These are phyloP conservation scores for Yamadazyma kitorensis DNA, from an alignment of 805 yeast species.

Conservation along the genomic window DNA sequence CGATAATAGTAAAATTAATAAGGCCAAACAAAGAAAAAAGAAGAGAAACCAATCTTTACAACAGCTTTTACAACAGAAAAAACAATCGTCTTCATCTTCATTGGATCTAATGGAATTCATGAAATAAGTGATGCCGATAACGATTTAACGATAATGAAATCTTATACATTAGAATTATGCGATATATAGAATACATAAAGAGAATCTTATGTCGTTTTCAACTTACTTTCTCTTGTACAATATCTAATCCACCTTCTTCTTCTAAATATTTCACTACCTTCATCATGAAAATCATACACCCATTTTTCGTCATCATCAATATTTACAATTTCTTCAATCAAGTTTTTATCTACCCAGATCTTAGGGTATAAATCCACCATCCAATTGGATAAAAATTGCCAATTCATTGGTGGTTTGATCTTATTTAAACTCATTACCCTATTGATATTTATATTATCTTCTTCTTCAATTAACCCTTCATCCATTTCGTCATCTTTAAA, in stretches of 20 bases:
- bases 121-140: conserved; percentile 17
- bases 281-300: conserved; percentile 64
- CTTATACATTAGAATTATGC: not conserved
- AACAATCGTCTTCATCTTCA: conserved; percentile 28
- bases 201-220: not conserved
- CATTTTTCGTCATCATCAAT: conserved; percentile 78
- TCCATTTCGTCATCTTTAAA: conserved; percentile 14
- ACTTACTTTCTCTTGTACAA: conserved; percentile 6
- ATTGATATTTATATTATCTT: conserved; percentile 13
- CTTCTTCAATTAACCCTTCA: conserved; percentile 15
- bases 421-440: conserved; percentile 18
- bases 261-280: conserved; percentile 40
- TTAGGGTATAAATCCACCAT: conserved; percentile 59
- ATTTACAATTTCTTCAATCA: conserved; percentile 49
- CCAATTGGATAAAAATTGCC: conserved; percentile 63
- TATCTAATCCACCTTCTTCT: conserved; percentile 66
- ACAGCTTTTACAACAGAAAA: conserved; percentile 41
- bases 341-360: conserved; percentile 57
- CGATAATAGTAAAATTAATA: conserved; percentile 12
- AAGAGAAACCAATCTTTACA: conserved; percentile 44
- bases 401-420: conserved; percentile 57
- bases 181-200: no score
- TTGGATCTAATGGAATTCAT: conserved; percentile 52
- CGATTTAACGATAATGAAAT: not conserved
- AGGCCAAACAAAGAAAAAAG: conserved; percentile 37